These are phyloP conservation scores for Polygonum aviculare DNA, from an alignment of 148 eudicot genomes.

Conservation along the genomic window DNA sequence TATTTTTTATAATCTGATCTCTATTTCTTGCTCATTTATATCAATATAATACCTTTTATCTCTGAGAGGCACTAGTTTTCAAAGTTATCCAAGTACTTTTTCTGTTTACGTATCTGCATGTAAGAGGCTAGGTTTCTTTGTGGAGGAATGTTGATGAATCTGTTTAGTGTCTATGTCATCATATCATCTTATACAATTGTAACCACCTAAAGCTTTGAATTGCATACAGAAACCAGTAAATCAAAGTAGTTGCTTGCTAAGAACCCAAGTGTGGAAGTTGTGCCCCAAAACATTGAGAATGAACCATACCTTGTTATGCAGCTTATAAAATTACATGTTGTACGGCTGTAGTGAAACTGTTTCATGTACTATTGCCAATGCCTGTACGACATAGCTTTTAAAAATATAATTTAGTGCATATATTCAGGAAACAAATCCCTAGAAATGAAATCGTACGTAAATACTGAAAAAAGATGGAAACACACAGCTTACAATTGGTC, in stretches of 20 bases:
- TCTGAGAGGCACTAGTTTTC: not conserved
- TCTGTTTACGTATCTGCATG: not conserved
- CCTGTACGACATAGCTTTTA: not conserved
- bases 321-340: not conserved
- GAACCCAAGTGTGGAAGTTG: not conserved
- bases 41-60: not conserved
- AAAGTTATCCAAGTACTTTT: not conserved
- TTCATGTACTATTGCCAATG: not conserved
- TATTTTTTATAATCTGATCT: constrained; percentile 5
- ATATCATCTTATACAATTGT: too few species aligned
- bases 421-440: not conserved
- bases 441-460: not conserved
- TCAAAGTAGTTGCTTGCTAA: not conserved
- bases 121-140: not conserved
- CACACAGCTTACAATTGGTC: not conserved
- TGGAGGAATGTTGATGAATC: not conserved
- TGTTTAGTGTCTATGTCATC: not conserved
- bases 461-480: not conserved
- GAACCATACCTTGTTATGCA: not conserved
- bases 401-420: not conserved
- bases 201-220: not conserved
- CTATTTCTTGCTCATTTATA: not conserved
- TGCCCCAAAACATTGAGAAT: not conserved
- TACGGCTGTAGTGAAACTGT: not conserved
- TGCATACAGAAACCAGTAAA: not conserved